Evolutionary conservation across 768 basidiomycete genomes (phyloP), one percentile per base, ranked within the genome.

Genomic region (Auriculariales sp.): DNA sequence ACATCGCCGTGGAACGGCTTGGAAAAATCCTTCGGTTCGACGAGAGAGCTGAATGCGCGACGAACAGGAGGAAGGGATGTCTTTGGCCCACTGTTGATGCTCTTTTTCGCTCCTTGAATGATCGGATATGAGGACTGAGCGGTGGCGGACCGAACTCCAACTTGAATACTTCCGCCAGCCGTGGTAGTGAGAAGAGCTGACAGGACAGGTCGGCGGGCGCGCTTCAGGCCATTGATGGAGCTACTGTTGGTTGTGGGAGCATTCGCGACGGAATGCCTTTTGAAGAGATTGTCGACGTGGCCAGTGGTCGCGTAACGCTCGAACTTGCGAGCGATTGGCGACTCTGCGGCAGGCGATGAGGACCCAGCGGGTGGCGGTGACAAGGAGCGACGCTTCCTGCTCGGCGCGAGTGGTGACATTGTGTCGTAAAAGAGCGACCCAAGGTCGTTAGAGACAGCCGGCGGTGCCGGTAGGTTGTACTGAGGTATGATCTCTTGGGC

Each of bases 11-110:
- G 22, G 39, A 44, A 44, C 65, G 34, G 63, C 55, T 50, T 54
- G 39, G 56, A 57, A 4, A 57, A 48, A 45, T 60, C 54, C 44
- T 49, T 56, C 22, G 67, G 64, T 0, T 72, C 68, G 28, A 83
- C 65, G 66, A 85, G 72, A 3, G 86, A 85, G 44, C 83, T 86
- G 61, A 88, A 84, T 2, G 79, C 83, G 27, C 85, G 78, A 24
- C 86, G 77, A 14, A 72, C 67, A 27, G 76, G 76, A 2, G 71
- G 76, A 10, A 73, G 58, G 25, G 61, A 68, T 35, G 62, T 10
- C 61, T 57, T 53, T 42, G 34, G 35, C 35, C 50, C 34, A 33
- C 31, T 47, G 24, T 57, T 52, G 4, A 56, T 48, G 33, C 55
- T 45, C n/a, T 15, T 15, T 25, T 44, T 44, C 28, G 30, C 42